Percentiles rank a stretch among this genome's conserved stretches.
These are phyloP conservation scores for Rugosomyces carneus DNA, from an alignment of 1,284 basidiomycete species.

Conservation along the genomic window DNA sequence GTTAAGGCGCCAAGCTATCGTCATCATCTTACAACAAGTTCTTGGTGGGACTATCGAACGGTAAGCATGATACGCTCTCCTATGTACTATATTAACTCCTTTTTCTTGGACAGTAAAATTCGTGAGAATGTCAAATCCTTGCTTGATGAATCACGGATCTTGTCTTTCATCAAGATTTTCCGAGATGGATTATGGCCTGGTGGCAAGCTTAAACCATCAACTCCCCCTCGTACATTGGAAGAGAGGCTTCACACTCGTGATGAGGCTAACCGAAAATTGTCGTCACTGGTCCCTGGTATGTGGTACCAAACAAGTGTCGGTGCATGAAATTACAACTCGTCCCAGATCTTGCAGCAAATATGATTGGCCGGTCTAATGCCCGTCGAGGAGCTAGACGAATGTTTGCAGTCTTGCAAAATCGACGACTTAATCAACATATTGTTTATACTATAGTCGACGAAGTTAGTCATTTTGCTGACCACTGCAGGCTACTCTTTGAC, in stretches of 20 bases:
- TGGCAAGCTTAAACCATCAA: constrained; percentile 61
- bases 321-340: constrained; percentile 1
- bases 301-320: not conserved
- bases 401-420: constrained; percentile 90
- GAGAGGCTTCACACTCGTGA: constrained; percentile 78
- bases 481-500: not conserved
- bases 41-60: constrained; percentile 93
- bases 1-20: constrained; percentile 93
- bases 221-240: constrained; percentile 64
- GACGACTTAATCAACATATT: constrained; percentile 88
- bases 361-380: constrained; percentile 93
- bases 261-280: constrained; percentile 84
- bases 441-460: constrained; percentile 85
- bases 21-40: constrained; percentile 93
- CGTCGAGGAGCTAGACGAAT: constrained; percentile 85
- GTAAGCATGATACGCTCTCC: constrained; percentile 34
- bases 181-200: constrained; percentile 79
- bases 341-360: constrained; percentile 89
- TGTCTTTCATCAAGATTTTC: constrained; percentile 61
- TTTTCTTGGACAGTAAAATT: constrained; percentile 59
- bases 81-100: constrained; percentile 4
- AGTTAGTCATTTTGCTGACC: constrained; percentile 35
- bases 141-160: constrained; percentile 62
- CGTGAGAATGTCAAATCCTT: constrained; percentile 68
- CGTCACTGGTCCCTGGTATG: constrained; percentile 83